phyloP scores from a whole-genome alignment of 441 rosid genomes.

The Mallotus repandus region DNA sequence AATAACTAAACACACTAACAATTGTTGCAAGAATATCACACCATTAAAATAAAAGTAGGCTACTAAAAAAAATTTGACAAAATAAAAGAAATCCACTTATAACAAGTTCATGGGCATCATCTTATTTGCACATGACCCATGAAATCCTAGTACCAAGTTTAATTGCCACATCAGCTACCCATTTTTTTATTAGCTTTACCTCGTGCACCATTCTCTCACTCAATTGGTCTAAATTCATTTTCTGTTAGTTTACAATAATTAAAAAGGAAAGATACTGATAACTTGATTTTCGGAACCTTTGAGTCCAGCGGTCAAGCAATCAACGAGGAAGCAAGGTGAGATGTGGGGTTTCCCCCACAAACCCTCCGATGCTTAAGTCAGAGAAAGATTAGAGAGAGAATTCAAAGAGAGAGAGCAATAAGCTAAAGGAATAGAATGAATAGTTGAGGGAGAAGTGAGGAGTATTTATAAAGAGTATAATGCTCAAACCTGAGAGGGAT shows the following conservation, averaged over 20 bases:
- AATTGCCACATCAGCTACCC: constrained; percentile 97
- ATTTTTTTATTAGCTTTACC: constrained; percentile 66
- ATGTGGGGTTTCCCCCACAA: no score
- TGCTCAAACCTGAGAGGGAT: no score
- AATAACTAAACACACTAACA: constrained; percentile 8
- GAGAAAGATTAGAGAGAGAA: no score
- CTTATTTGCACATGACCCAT: constrained; percentile 99
- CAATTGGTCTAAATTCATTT: constrained; percentile 91
- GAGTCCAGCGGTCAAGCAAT: no score
- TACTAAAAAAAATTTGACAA: constrained; percentile 2
- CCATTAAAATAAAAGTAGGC: constrained; percentile 23
- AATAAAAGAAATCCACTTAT: constrained; percentile 32
- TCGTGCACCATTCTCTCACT: constrained; percentile 68
- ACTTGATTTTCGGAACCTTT: no score
- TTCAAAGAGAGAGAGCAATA: no score
- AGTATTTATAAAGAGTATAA: no score
- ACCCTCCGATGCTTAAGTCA: no score
- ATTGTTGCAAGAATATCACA: constrained; percentile 8
- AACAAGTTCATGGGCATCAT: constrained; percentile 87
- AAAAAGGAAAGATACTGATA: constrained; percentile 12
- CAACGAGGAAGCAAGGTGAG: no score
- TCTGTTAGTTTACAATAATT: constrained; percentile 59
- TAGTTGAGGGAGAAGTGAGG: no score
- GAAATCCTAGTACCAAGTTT: constrained; percentile 91
- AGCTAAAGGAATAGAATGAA: no score